Evolutionary conservation across 225 moss, liverwort and hornwort genomes (phyloP).

Genomic region (Antitrichia curtipendula): DNA sequence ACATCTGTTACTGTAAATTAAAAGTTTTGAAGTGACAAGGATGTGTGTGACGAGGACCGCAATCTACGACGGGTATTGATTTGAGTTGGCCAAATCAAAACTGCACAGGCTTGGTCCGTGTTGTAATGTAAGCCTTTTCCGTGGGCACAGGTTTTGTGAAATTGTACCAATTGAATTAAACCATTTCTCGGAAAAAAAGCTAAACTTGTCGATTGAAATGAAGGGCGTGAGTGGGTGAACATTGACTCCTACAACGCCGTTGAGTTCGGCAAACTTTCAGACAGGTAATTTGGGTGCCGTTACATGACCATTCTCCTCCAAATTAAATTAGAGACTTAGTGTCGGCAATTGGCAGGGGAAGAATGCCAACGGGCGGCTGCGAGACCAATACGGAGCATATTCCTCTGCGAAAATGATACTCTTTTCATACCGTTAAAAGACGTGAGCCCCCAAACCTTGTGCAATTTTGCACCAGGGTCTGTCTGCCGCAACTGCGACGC

Average conservation of each 20-base stretch:
- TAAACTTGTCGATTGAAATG: not conserved
- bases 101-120: not conserved
- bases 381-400: not conserved
- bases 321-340: not conserved
- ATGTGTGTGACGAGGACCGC: not conserved
- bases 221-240: not conserved
- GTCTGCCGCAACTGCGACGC: not conserved
- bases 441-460: conserved; percentile 1
- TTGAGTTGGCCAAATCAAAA: not conserved
- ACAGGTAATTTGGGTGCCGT: not conserved
- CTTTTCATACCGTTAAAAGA: not conserved
- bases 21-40: not conserved
- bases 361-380: not conserved
- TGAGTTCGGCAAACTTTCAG: not conserved
- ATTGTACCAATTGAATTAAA: not conserved
- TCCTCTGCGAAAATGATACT: not conserved
- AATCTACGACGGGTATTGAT: not conserved
- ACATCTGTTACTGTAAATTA: not conserved
- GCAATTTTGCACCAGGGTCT: not conserved
- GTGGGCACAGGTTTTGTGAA: not conserved
- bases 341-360: not conserved
- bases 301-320: not conserved
- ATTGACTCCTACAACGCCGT: not conserved
- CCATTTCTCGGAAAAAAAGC: no score
- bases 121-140: not conserved